Evolutionary conservation across 202 grass and related monocot genomes (phyloP), one percentile per base, ranked within the genome.

Genomic region (Musa balbisiana): DNA sequence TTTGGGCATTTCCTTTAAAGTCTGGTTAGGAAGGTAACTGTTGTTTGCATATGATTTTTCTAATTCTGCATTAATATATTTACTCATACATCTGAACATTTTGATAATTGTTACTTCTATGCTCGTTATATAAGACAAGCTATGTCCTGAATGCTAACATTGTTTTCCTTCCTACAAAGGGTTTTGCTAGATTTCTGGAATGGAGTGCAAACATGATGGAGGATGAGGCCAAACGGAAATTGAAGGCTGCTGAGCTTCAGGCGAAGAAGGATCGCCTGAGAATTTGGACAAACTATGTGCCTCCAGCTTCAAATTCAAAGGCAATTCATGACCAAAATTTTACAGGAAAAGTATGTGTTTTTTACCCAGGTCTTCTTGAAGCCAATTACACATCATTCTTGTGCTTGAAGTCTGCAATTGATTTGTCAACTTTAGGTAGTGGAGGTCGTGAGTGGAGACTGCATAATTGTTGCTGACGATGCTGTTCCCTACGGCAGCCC

Each of bases 141-240:
- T 10, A 24, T 27, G 16, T 29, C 15, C 11, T 26, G 55, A 27
- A 73, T 20, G 16, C 10, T 58, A 58, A 27, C 15, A 17, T 16
- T 58, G 13, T 33, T 74, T 27, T 27, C 8, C 78, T 53, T 29
- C 82, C 60, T 70, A 51, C 76, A 67, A 75, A 99, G 96, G 96
- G 96, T 73, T 84, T 92, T 82, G 96, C 96, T 67, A 99, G 95
- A 73, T 95, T 88, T 88, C 89, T 99, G 1, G 96, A 99, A 56
- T 99, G 96, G 96, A 99, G 96, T 84, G 96, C 89, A 21, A 95
- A 88, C 53, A 95, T 99, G 96, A 87, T 99, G 86, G 96, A 99
- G 52, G 84, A 92, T 84, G 96, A 99, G 72, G 85, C 84, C 24
- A 99, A 99, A 75, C 87, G 85, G 79, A 91, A 87, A 80, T 50